These are phyloP conservation scores for Lasiosphaeris hirsuta DNA, from an alignment of 495 filamentous ascomycete genomes.

Conservation along the genomic window DNA sequence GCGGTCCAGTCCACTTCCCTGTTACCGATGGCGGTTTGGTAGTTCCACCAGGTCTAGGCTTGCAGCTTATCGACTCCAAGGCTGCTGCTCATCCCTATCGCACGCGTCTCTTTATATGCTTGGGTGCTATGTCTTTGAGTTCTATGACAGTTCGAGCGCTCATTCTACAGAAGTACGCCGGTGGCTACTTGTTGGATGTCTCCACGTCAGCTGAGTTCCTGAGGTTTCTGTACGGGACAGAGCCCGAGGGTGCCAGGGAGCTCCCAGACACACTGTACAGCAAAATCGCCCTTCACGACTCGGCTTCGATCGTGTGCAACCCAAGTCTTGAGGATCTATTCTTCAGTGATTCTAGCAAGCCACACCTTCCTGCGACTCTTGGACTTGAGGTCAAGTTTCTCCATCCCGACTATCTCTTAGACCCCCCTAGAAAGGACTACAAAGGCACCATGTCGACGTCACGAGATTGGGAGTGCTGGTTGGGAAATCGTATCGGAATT, in stretches of 20 bases:
- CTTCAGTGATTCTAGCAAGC: slow-evolving; percentile 19
- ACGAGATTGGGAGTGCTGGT: no score
- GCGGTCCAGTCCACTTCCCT: slow-evolving; percentile 1
- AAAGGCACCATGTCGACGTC: no score
- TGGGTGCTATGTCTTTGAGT: no score
- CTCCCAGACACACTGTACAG: background rate
- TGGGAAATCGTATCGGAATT: no score
- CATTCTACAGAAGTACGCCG: no score
- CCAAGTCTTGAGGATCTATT: background rate
- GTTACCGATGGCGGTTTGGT: background rate
- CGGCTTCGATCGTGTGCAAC: no score
- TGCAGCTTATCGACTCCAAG: slow-evolving; percentile 14
- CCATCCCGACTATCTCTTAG: slow-evolving; percentile 18
- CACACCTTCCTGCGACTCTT: slow-evolving; percentile 17
- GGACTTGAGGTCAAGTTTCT: slow-evolving; percentile 16
- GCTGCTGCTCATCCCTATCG: slow-evolving; percentile 15
- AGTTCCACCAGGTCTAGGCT: slow-evolving; percentile 24
- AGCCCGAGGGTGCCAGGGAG: background rate
- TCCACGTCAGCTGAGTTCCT: background rate
- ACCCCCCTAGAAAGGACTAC: no score
- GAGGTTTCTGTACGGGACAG: background rate
- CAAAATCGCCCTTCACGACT: background rate
- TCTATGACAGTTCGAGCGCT: no score
- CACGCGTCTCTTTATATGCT: slow-evolving; percentile 21
- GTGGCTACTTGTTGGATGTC: no score